These are phyloP conservation scores for Mitragyna speciosa DNA, from an alignment of 257 asterid genomes.

Conservation along the genomic window DNA sequence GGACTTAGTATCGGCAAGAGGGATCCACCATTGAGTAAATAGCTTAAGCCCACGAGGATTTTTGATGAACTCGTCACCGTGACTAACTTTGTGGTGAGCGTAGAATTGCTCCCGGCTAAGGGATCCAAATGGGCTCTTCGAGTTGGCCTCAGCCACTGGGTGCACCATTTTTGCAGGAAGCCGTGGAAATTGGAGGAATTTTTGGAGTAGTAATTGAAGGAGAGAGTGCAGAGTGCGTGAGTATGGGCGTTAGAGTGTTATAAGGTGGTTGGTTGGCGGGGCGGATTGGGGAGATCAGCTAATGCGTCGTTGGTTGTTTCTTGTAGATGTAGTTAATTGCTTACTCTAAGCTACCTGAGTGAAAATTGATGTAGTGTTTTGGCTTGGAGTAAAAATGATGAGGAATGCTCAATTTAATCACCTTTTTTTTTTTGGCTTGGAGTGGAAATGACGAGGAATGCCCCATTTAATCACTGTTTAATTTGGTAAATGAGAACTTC, in stretches of 20 bases:
- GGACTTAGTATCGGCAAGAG: constrained; percentile 42
- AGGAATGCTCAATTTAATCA: no score
- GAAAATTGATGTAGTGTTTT: not conserved
- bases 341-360: not conserved
- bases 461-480: no score
- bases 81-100: constrained; percentile 66
- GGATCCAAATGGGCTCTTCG: constrained; percentile 69
- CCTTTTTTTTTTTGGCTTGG: no score
- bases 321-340: not conserved
- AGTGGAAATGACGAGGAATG: no score
- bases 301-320: not conserved
- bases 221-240: not conserved
- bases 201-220: not conserved
- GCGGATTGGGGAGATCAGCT: not conserved
- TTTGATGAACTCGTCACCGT: constrained; percentile 69
- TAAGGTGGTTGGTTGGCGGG: not conserved
- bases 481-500: no score
- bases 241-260: not conserved
- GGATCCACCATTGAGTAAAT: constrained; percentile 95
- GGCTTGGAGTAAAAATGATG: no score
- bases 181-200: not conserved
- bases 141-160: constrained; percentile 82
- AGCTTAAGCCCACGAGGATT: constrained; percentile 69
- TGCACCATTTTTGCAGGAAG: constrained; percentile 33
- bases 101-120: constrained; percentile 68